Evolutionary conservation across 2,329 filamentous ascomycete genomes (phyloP), one percentile per base, ranked within the genome.

Genomic region (Corinectria fuckeliana): DNA sequence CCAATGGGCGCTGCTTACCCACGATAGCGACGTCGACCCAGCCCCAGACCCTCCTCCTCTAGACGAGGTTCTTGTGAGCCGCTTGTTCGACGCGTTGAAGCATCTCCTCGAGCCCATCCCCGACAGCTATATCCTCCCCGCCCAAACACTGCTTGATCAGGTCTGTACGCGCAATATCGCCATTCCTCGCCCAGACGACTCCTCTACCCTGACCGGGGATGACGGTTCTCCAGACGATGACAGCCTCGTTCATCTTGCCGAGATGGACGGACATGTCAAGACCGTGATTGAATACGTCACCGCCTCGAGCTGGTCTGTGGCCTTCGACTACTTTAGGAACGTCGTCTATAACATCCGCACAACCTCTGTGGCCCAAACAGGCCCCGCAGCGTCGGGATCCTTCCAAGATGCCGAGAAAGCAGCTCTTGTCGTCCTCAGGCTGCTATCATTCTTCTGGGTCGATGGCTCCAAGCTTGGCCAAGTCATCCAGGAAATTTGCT

Each of bases 401-500:
- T 65, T 73, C 1, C 69, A 77, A 11, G 82, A 86, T 52, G 81
- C 84, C n/a, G 85, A 87, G 61, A 78, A 76, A 59, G 68, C 74
- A 21, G 79, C 83, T 2, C 76, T 89, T 11, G 79, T 86, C 16
- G 78, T 85, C 10, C 73, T 90, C 47, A 81, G 85, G 34, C 78
- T 89, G 30, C 76, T 90, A 23, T 83, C 85, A 14, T 88, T 83
- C 69, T 84, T 88, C 65, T 89, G 86, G 85, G 83, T 89, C 18
- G 87, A 90, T 68, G 80, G 80, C 38, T 78, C 81, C 44, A 89
- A 88, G 74, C 78, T 91, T 13, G 82, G 85, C 36, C 73, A 84
- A 18, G 71, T 90, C 51, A 82, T 90, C 34, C 86, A 89, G 65
- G 88, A 91, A 73, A 78, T 90, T 34, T 88, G 86, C 71, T 86